Percentiles rank a stretch among this genome's conserved stretches.
These are phyloP conservation scores for Leccinum subtestaceum DNA, from an alignment of 768 basidiomycete species.

Conservation along the genomic window DNA sequence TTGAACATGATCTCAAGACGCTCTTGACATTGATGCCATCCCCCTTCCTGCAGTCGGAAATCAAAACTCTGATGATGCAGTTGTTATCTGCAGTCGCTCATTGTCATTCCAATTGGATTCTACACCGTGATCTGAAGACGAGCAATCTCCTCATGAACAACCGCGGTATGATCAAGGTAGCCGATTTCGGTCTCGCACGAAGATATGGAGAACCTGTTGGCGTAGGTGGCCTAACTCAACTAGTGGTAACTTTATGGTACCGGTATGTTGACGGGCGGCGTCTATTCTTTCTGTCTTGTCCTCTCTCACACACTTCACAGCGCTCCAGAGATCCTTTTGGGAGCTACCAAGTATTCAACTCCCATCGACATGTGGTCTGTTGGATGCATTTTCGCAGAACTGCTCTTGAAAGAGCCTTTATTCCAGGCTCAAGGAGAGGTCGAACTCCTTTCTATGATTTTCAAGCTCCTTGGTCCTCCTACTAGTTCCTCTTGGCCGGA, in stretches of 20 bases:
- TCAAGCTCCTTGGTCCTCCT: conserved; percentile 93
- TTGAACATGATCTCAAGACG: conserved; percentile 98
- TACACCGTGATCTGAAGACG: conserved; percentile 96
- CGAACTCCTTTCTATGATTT: conserved; percentile 90
- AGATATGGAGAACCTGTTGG: conserved; percentile 96
- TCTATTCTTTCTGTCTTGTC: conserved; percentile 4
- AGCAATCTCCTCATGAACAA: conserved; percentile 99
- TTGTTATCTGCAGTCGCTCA: conserved; percentile 89
- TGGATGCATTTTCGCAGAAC: conserved; percentile 96
- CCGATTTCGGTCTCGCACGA: conserved; percentile 95
- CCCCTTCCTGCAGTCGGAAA: conserved; percentile 95
- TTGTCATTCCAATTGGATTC: conserved; percentile 96
- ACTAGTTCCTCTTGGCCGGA: conserved; percentile 85
- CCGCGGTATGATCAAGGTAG: conserved; percentile 96
- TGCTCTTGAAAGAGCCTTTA: conserved; percentile 92
- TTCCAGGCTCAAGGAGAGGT: conserved; percentile 96
- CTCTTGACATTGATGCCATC: conserved; percentile 92
- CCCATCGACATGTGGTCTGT: conserved; percentile 99
- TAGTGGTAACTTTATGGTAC: conserved; percentile 99
- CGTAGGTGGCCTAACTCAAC: conserved; percentile 94
- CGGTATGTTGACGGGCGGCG: conserved; percentile 52
- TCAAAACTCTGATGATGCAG: conserved; percentile 95
- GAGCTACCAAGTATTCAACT: conserved; percentile 90
- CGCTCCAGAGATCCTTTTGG: conserved; percentile 92
- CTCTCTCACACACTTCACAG: conserved; percentile 39